A percentile compares a stretch with the other conserved stretches of the same genome.
Evolutionary conservation across 2,329 filamentous ascomycete genomes (phyloP).

Genomic region (Sporothrix phasma): DNA sequence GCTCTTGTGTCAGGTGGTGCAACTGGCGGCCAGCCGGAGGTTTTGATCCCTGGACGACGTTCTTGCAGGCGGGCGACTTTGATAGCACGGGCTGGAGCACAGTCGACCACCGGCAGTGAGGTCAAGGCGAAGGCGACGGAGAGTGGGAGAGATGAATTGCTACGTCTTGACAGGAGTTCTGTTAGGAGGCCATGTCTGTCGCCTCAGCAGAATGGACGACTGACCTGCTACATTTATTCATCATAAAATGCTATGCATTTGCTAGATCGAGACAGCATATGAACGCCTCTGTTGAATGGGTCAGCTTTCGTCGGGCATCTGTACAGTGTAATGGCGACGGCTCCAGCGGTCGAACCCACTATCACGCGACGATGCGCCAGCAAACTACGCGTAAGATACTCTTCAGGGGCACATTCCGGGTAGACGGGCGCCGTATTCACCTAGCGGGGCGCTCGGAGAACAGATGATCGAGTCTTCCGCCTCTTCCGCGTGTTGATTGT

Average conservation of each 20-base stretch:
- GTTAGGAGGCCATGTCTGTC: background rate
- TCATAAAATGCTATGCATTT: too few relatives aligned
- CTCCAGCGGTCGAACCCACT: background rate
- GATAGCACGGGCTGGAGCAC: background rate
- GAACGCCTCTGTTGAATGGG: too few relatives aligned
- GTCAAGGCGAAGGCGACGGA: background rate
- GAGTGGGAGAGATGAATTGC: background rate
- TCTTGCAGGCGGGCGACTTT: background rate
- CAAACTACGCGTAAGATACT: background rate
- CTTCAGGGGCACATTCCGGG: too few relatives aligned
- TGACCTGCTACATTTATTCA: background rate
- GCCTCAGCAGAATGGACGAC: background rate
- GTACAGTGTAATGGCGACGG: too few relatives aligned
- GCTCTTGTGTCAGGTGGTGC: background rate
- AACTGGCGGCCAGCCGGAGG: background rate
- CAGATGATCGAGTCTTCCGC: background rate
- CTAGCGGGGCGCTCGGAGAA: background rate
- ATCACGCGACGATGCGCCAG: background rate
- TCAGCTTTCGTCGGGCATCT: too few relatives aligned
- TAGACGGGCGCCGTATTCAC: background rate
- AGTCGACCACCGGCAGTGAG: background rate
- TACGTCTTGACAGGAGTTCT: background rate
- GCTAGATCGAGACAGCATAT: too few relatives aligned
- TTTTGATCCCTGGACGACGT: background rate
- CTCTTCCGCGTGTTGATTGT: background rate